Conservation (phyloP, 768 basidiomycete species). For the Agrocybe pediades region DNA sequence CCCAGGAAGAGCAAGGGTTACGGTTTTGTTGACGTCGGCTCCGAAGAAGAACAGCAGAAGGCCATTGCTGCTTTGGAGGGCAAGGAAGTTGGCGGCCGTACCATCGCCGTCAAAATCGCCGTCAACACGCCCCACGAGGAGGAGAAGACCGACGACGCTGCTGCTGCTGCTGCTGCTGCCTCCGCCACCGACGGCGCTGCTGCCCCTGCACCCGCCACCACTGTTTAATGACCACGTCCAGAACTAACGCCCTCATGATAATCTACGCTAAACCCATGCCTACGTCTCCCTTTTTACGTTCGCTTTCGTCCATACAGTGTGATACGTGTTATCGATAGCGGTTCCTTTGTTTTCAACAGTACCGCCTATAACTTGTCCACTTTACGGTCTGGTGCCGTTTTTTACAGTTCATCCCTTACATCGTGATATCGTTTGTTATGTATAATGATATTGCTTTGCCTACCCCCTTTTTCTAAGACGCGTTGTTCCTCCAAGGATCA, state of each 20-base stretch:
- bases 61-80: constrained; percentile 86
- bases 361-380: constrained; percentile 27
- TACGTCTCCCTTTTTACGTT: constrained; percentile 21
- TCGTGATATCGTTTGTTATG: constrained; percentile 30
- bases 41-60: constrained; percentile 87
- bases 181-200: constrained; percentile 26
- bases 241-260: constrained; percentile 21
- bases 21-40: constrained; percentile 95
- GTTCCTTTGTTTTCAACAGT: constrained; percentile 18
- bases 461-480: background rate
- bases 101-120: constrained; percentile 93
- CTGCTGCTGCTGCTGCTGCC: constrained; percentile 23
- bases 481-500: constrained; percentile 4
- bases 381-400: constrained; percentile 51
- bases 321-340: constrained; percentile 24
- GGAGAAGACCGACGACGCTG: constrained; percentile 50
- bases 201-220: constrained; percentile 18
- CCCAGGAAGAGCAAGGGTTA: constrained; percentile 94
- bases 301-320: constrained; percentile 18
- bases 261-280: constrained; percentile 20
- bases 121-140: constrained; percentile 79
- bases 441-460: constrained; percentile 28
- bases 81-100: constrained; percentile 83
- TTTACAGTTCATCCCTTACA: constrained; percentile 21
- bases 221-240: constrained; percentile 28